Base-by-base conservation (phyloP, 208 protist genomes). In the Trypanosoma boissoni region DNA sequence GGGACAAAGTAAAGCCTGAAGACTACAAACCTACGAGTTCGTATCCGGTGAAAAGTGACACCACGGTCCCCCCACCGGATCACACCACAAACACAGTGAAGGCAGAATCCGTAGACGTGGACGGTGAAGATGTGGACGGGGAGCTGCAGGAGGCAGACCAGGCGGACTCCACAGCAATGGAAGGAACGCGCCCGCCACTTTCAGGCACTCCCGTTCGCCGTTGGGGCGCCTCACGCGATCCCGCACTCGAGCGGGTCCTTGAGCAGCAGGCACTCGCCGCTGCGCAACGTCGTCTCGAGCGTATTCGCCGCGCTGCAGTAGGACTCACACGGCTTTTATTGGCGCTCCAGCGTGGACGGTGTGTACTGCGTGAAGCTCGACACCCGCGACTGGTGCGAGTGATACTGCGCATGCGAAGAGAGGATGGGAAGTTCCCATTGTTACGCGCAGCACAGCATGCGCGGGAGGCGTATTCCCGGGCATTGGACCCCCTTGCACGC, bases 231-330 rank as follows among this genome's bases (percentile, higher is more conserved):
- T 24, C 56, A 8, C 52, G 43, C 26, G 86, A 91, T 43, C 78
- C 86, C 5, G 76, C 71, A 1, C 87, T 88, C 45, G 74, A 80
- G 58, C 74, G 73, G 16, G 83, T 90, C 76, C 57, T 78, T 31
- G 83, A 92, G 58, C 83, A 90, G 46, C 72, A 73, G 37, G 77
- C 92, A 48, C 50, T 83, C n/a, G 62, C 91, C 5, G 74, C 83
- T 1, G 89, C 89, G 6, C 68, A 86, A 46, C 75, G 83, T 26
- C 80, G 82, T 43, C 86, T 80, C 8, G 74, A 92, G 56, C 89
- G 80, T 23, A 90, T 93, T 34, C 76, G 85, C 56, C 74, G 71
- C 20, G 72, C 77, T 10, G 80, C 61, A 21, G 58, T 76, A 46
- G 58, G 59, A 10, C 72, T 91, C 24, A 69, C 73, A 23, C 18